Conservation (phyloP, 1,139 yeast genomes). For the Saccharomyces hybrid region DNA sequence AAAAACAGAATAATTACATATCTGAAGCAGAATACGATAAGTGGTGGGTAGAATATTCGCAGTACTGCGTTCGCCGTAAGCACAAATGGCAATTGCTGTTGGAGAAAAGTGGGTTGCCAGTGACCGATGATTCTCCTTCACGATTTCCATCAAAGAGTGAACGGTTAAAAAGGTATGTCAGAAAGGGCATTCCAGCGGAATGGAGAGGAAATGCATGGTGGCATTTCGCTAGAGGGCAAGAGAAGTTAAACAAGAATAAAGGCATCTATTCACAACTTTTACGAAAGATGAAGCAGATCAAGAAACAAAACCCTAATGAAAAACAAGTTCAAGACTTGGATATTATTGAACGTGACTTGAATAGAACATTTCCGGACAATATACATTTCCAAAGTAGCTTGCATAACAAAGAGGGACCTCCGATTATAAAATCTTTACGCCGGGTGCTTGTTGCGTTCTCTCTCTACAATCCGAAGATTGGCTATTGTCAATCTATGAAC, state of each 20-base stretch:
- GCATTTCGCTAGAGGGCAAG: conserved; percentile 88
- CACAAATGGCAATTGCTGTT: conserved; percentile 67
- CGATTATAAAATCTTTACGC: conserved; percentile 63
- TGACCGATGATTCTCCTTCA: conserved; percentile 31
- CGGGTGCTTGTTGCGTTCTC: conserved; percentile 82
- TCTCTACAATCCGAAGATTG: conserved; percentile 79
- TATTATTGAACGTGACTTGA: conserved; percentile 85
- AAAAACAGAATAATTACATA: conserved; percentile 50
- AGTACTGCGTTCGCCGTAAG: conserved; percentile 54
- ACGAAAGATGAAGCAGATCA: conserved; percentile 35
- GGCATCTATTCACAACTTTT: conserved; percentile 65
- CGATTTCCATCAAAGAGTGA: conserved; percentile 82
- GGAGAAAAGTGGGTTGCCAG: conserved; percentile 58
- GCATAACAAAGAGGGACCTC: conserved; percentile 42
- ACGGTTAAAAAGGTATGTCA: conserved; percentile 69
- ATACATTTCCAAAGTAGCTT: conserved; percentile 51
- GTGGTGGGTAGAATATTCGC: conserved; percentile 70
- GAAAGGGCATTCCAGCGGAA: conserved; percentile 93
- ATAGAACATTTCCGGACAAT: conserved; percentile 93
- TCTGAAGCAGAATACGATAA: conserved; percentile 52
- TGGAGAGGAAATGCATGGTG: conserved; percentile 99
- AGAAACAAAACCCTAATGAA: conserved; percentile 18
- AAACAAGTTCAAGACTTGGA: conserved; percentile 63
- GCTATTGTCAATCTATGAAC: conserved; percentile 92
- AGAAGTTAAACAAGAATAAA: conserved; percentile 54